Evolutionary conservation across 352 stramenopile species (phyloP).

Genomic region (Phytophthora cryptogea): DNA sequence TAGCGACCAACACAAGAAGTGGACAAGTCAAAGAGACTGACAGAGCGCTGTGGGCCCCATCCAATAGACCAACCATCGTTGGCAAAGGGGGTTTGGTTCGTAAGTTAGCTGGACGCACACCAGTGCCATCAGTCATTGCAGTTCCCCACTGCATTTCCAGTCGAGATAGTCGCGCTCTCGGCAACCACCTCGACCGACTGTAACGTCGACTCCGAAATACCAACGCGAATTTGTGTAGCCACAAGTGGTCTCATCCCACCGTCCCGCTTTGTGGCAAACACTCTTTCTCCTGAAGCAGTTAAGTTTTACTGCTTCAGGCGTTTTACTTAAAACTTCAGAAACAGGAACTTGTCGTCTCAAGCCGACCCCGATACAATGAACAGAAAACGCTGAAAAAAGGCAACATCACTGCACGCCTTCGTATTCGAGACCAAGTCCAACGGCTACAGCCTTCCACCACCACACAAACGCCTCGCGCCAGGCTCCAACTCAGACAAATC

Average conservation of each 20-base stretch:
- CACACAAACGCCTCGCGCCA: not conserved
- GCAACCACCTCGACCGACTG: conserved; percentile 1
- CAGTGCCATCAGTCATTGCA: too few relatives aligned
- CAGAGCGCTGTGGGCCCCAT: too few relatives aligned
- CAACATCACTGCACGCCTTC: not conserved
- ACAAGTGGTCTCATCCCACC: conserved; percentile 13
- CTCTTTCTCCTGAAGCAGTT: not conserved
- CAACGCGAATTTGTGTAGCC: conserved; percentile 9
- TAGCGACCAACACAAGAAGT: too few relatives aligned
- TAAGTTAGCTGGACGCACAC: too few relatives aligned
- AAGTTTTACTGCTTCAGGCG: too few relatives aligned
- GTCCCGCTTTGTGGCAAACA: not conserved
- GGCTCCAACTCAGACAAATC: not conserved
- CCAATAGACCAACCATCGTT: too few relatives aligned
- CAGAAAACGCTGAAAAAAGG: not conserved
- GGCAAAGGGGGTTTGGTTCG: too few relatives aligned
- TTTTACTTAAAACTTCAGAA: not conserved
- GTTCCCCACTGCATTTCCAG: not conserved
- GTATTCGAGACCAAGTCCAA: not conserved
- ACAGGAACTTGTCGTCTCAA: not conserved
- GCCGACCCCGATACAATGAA: too few relatives aligned
- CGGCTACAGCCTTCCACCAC: not conserved
- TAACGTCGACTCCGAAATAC: conserved; percentile 2
- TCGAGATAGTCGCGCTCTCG: not conserved
- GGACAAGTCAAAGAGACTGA: too few relatives aligned